phyloP scores from a whole-genome alignment of 1,284 basidiomycete species.

The Cutaneotrichosporon sp. region DNA sequence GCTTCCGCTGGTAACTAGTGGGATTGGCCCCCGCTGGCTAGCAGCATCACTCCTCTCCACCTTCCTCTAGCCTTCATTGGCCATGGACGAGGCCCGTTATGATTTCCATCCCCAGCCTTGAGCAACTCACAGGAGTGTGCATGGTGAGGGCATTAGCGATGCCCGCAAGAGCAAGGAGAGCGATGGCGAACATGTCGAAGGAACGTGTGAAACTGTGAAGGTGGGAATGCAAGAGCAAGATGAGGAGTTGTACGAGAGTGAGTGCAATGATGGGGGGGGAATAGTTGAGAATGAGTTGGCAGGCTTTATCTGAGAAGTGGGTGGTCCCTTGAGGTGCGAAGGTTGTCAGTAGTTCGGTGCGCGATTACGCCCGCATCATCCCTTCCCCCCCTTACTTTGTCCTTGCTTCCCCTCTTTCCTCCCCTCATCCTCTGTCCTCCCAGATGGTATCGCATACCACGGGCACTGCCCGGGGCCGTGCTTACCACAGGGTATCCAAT shows the following conservation, averaged over 20 bases:
- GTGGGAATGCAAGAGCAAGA: constrained; percentile 6
- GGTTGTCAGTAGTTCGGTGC: too few species aligned
- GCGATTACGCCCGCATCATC: not conserved
- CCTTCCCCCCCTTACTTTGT: not conserved
- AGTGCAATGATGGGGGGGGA: constrained; percentile 1
- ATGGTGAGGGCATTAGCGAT: constrained; percentile 15
- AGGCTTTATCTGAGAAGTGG: not conserved
- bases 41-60: too few species aligned
- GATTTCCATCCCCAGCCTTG: too few species aligned
- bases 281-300: not conserved
- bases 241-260: not conserved
- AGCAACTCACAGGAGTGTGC: constrained; percentile 13
- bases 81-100: too few species aligned
- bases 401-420: not conserved
- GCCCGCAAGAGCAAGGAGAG: constrained; percentile 14
- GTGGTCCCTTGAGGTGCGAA: too few species aligned
- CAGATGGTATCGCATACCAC: not conserved
- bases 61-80: too few species aligned
- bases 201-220: constrained; percentile 1
- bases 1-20: too few species aligned
- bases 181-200: constrained; percentile 14
- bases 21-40: too few species aligned
- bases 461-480: not conserved
- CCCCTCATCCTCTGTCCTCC: not conserved
- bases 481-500: not conserved